phyloP scores from a whole-genome alignment of 768 basidiomycete species.

The Termitomyces sp. region DNA sequence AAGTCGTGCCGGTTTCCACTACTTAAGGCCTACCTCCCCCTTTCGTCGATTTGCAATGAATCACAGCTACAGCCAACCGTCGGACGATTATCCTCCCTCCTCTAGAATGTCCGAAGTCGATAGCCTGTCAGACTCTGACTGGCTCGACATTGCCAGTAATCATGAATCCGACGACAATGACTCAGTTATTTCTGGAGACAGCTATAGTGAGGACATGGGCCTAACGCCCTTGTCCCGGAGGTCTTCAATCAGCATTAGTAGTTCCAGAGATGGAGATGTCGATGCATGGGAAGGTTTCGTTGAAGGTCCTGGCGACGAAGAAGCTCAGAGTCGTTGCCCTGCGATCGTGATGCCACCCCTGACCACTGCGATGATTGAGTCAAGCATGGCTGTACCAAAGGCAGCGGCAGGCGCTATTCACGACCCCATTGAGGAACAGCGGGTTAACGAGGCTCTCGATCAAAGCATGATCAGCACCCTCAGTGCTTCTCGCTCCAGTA shows the following conservation, averaged over 20 bases:
- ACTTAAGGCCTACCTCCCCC: conserved; percentile 18
- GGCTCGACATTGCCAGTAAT: conserved; percentile 73
- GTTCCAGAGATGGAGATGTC: conserved; percentile 63
- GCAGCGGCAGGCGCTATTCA: conserved; percentile 22
- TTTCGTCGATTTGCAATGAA: conserved; percentile 25
- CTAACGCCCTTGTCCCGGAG: conserved; percentile 56
- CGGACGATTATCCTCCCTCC: conserved; percentile 30
- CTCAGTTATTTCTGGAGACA: conserved; percentile 55
- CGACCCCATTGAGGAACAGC: conserved; percentile 56
- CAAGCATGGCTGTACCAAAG: conserved; percentile 21
- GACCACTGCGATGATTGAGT: conserved; percentile 25
- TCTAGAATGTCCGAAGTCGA: conserved; percentile 56
- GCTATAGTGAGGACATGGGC: conserved; percentile 51
- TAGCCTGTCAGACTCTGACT: conserved; percentile 72
- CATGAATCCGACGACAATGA: conserved; percentile 69
- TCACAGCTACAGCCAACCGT: conserved; percentile 18
- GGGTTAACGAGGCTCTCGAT: conserved; percentile 69
- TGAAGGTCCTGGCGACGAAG: conserved; percentile 55
- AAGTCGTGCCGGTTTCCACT: conserved; percentile 17
- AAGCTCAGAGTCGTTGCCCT: conserved; percentile 16
- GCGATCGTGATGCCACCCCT: conserved; percentile 26
- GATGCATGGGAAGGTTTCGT: conserved; percentile 78
- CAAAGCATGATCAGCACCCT: conserved; percentile 81
- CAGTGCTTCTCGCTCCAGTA: conserved; percentile 63
- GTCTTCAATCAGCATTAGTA: conserved; percentile 64